Percentiles rank a stretch among this genome's conserved stretches.
Conservation (phyloP, 441 rosid genomes). For the Oxalis stricta region DNA sequence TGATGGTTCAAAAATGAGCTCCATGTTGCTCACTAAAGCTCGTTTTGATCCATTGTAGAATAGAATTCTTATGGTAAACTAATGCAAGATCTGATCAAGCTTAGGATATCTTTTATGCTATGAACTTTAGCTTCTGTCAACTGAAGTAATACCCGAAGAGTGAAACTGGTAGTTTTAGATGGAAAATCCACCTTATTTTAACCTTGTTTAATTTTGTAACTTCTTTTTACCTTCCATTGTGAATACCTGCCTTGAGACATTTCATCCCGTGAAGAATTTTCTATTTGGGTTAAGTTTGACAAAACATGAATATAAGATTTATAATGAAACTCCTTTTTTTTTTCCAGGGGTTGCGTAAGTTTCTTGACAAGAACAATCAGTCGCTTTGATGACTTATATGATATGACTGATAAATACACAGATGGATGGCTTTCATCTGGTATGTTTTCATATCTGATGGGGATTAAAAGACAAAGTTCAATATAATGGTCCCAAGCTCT, state of each 20-base stretch:
- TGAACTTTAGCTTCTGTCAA: neutral
- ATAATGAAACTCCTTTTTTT: conserved; percentile 1
- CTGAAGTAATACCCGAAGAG: neutral
- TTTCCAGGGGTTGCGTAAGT: conserved; percentile 50
- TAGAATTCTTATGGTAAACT: too few relatives aligned
- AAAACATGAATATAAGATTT: neutral
- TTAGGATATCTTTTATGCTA: neutral
- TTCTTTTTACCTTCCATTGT: neutral
- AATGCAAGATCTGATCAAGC: neutral
- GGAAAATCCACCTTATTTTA: neutral
- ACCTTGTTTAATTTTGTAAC: neutral
- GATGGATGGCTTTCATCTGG: conserved; percentile 86
- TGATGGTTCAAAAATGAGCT: too few relatives aligned
- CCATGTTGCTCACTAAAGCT: too few relatives aligned
- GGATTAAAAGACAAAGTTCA: too few relatives aligned
- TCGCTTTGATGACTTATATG: conserved; percentile 46
- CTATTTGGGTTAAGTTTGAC: neutral
- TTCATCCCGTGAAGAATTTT: neutral
- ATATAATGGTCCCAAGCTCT: too few relatives aligned
- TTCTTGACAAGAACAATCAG: conserved; percentile 36
- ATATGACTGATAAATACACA: conserved; percentile 62
- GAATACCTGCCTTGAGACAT: neutral
- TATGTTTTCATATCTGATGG: conserved; percentile 10
- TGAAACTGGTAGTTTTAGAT: neutral
- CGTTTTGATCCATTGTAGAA: too few relatives aligned